phyloP scores from a whole-genome alignment of 441 rosid genomes.

The Viola pubescens region DNA sequence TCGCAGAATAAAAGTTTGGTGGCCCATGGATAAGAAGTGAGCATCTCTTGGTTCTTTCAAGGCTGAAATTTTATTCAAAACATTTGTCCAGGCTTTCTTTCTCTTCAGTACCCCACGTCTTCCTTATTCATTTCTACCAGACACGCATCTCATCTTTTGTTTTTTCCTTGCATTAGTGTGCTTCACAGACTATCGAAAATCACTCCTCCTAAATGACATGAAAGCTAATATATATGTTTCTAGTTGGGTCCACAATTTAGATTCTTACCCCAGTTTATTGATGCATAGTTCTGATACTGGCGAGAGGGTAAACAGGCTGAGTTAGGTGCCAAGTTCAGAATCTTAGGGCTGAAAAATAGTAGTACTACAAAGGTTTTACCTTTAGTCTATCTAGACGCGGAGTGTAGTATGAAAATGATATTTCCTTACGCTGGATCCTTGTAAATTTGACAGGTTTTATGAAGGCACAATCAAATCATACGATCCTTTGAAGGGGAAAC shows the following conservation, averaged over 20 bases:
- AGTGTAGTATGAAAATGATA: no score
- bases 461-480: slow-evolving; percentile 90
- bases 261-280: background rate
- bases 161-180: no score
- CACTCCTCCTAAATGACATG: background rate
- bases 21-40: no score
- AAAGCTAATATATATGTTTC: background rate
- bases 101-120: no score
- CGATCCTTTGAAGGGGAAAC: slow-evolving; percentile 76
- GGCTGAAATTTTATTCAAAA: no score
- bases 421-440: slow-evolving; percentile 7
- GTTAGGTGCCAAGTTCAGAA: background rate
- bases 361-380: background rate
- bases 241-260: background rate
- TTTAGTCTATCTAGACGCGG: background rate
- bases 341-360: background rate
- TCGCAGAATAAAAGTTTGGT: no score
- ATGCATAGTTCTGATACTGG: background rate
- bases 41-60: no score
- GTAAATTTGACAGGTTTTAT: slow-evolving; percentile 69
- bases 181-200: background rate
- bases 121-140: no score
- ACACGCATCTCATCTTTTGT: no score
- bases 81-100: no score
- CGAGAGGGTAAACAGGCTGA: background rate